These are phyloP conservation scores for Talaromyces sp. DNA, from an alignment of 2,329 filamentous ascomycete genomes.

Conservation along the genomic window DNA sequence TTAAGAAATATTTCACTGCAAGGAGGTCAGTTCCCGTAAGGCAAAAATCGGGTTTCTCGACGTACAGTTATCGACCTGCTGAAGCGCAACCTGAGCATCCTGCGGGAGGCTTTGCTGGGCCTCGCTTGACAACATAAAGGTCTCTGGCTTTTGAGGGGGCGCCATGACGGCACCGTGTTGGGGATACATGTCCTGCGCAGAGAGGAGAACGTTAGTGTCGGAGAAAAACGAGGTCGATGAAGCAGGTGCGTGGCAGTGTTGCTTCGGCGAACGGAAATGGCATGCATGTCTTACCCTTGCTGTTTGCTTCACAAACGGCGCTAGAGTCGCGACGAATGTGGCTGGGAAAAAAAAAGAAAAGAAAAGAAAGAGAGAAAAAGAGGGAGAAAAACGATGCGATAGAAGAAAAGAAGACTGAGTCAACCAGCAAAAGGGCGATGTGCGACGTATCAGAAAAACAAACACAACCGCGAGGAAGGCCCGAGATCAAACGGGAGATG, in stretches of 20 bases:
- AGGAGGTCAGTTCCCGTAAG: conserved; percentile 12
- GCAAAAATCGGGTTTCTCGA: conserved; percentile 15
- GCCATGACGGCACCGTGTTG: conserved; percentile 79
- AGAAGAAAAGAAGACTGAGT: background rate
- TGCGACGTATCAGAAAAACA: background rate
- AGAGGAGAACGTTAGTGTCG: background rate
- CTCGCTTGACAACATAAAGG: conserved; percentile 96
- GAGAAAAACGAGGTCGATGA: background rate
- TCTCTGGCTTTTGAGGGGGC: conserved; percentile 92
- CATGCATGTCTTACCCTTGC: background rate
- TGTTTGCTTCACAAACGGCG: background rate
- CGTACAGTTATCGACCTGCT: conserved; percentile 97
- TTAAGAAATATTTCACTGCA: conserved; percentile 97
- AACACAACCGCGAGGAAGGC: background rate
- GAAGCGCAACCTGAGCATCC: conserved; percentile 92
- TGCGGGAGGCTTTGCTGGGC: conserved; percentile 93
- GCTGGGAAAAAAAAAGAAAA: background rate
- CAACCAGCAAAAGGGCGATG: background rate
- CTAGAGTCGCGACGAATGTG: conserved; percentile 1
- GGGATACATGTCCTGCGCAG: conserved; percentile 60
- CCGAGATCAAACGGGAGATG: background rate
- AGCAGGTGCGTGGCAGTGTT: background rate
- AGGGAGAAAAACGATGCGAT: background rate
- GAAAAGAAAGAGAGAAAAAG: background rate
- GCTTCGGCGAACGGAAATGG: background rate